These are phyloP conservation scores for Suillus subluteus DNA, from an alignment of 768 basidiomycete genomes.

Conservation along the genomic window DNA sequence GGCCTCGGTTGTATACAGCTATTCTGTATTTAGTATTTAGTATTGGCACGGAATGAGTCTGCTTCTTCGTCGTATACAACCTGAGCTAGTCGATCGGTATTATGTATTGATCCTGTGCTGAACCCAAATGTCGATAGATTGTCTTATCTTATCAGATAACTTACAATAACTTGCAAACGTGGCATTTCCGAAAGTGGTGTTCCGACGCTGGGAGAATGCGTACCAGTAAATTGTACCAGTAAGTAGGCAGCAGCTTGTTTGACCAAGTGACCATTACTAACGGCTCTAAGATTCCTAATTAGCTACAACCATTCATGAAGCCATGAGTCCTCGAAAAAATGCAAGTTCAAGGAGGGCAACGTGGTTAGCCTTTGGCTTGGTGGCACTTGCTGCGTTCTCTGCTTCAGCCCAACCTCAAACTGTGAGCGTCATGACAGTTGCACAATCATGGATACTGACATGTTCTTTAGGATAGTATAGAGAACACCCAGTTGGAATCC, in stretches of 20 bases:
- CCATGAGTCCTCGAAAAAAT: conserved; percentile 26
- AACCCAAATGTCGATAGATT: background rate
- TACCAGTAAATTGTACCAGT: background rate
- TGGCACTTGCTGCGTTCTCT: conserved; percentile 51
- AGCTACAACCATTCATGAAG: conserved; percentile 7
- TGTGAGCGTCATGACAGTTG: background rate
- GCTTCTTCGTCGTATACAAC: background rate
- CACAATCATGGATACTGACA: background rate
- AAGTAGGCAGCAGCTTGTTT: background rate
- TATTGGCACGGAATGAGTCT: background rate
- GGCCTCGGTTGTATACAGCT: background rate
- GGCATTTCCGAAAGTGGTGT: conserved; percentile 2
- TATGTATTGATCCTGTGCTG: background rate
- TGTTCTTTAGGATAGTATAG: background rate
- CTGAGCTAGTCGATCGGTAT: background rate
- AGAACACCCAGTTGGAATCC: background rate
- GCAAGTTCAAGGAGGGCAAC: conserved; percentile 45
- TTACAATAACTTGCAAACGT: background rate
- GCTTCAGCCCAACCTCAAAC: conserved; percentile 44
- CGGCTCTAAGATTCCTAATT: background rate
- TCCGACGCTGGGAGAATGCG: background rate
- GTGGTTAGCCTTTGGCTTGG: conserved; percentile 61
- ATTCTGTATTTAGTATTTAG: background rate
- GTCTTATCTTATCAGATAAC: background rate
- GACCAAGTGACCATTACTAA: background rate